Percentiles rank a stretch among this genome's conserved stretches.
Conservation (phyloP, 148 eudicot species). For the Rhododendron simsii region DNA sequence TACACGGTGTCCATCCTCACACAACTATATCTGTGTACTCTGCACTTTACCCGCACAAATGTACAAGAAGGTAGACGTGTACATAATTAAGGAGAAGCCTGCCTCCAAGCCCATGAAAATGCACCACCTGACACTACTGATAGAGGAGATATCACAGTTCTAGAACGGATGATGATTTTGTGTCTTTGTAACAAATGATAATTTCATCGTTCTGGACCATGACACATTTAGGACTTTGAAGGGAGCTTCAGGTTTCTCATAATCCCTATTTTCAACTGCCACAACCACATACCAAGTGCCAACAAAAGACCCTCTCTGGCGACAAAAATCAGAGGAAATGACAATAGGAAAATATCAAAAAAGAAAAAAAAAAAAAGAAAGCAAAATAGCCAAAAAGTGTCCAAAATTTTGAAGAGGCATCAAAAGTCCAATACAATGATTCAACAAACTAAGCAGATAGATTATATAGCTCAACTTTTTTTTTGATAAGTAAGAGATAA, state of each 20-base stretch:
- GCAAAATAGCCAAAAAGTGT: not conserved
- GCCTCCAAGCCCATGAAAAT: not conserved
- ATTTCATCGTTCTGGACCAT: not conserved
- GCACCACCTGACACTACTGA: not conserved
- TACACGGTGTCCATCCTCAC: not conserved
- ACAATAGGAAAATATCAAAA: not conserved
- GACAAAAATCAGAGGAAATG: not conserved
- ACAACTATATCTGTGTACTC: not conserved
- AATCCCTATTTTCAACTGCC: not conserved
- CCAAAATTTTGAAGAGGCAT: not conserved
- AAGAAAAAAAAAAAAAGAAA: not conserved
- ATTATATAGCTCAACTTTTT: not conserved
- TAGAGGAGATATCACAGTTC: not conserved
- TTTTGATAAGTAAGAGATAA: too few species aligned
- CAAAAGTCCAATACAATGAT: not conserved
- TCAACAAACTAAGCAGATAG: not conserved
- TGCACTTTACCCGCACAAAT: not conserved
- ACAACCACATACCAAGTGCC: not conserved
- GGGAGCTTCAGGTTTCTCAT: not conserved
- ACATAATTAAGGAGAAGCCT: not conserved
- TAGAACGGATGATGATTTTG: not conserved
- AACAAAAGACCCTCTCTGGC: not conserved
- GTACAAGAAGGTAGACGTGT: not conserved
- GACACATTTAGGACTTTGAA: not conserved
- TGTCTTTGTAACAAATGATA: not conserved